phyloP scores from a whole-genome alignment of 1,284 basidiomycete genomes.

The Fomitiporia mediterranea region DNA sequence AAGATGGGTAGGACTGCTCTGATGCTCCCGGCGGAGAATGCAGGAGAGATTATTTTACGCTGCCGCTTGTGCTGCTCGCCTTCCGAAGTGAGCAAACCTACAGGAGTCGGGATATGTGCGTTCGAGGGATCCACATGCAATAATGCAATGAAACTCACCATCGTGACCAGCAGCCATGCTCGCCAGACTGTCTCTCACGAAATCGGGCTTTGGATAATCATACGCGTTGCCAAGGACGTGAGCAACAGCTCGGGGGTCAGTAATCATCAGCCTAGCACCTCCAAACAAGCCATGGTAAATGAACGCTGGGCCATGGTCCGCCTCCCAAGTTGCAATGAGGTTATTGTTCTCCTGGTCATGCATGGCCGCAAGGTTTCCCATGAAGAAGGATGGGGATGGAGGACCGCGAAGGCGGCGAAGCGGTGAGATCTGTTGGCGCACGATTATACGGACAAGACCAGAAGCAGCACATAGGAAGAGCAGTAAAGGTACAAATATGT shows the following conservation, averaged over 20 bases:
- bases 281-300: constrained; percentile 54
- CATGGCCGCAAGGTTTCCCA: constrained; percentile 53
- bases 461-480: constrained; percentile 29
- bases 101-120: neutral
- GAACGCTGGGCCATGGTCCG: constrained; percentile 45
- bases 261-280: constrained; percentile 51
- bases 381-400: constrained; percentile 40
- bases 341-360: constrained; percentile 55
- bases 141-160: constrained; percentile 15
- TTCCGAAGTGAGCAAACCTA: constrained; percentile 46
- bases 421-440: constrained; percentile 34
- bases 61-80: constrained; percentile 37
- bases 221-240: constrained; percentile 59
- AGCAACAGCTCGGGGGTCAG: constrained; percentile 54
- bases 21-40: constrained; percentile 54
- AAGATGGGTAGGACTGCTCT: constrained; percentile 58
- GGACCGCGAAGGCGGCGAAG: constrained; percentile 38
- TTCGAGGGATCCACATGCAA: too few species aligned
- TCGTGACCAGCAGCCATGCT: constrained; percentile 47
- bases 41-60: constrained; percentile 46
- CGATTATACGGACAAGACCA: constrained; percentile 30
- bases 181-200: constrained; percentile 52
- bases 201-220: constrained; percentile 63
- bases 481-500: constrained; percentile 19
- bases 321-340: constrained; percentile 45